Conservation (phyloP, 768 basidiomycete species). For the Tricholoma furcatifolium region DNA sequence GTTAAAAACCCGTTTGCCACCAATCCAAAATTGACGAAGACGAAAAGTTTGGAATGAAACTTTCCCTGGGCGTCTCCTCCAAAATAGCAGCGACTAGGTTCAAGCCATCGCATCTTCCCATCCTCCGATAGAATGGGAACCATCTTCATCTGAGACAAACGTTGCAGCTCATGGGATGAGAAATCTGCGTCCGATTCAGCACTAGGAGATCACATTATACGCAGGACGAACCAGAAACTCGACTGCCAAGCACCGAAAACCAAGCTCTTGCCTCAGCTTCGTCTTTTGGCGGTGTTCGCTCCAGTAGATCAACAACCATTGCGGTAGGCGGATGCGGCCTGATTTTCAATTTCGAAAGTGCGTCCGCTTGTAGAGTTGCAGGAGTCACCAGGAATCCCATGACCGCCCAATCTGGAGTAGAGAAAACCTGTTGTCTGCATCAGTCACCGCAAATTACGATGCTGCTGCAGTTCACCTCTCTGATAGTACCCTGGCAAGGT, state of each 20-base stretch:
- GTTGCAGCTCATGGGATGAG: constrained; percentile 48
- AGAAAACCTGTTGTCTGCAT: constrained; percentile 56
- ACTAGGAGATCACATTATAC: not conserved
- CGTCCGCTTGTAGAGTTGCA: constrained; percentile 48
- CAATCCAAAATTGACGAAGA: constrained; percentile 85
- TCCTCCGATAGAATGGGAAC: constrained; percentile 54
- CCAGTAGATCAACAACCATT: constrained; percentile 57
- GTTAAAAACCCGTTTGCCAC: constrained; percentile 81
- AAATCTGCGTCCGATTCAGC: constrained; percentile 46
- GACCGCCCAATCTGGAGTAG: constrained; percentile 59
- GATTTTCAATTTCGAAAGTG: constrained; percentile 63
- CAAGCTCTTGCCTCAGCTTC: constrained; percentile 55
- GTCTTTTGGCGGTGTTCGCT: constrained; percentile 56
- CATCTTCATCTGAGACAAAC: constrained; percentile 58
- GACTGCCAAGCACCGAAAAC: constrained; percentile 68
- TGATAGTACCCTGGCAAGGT: constrained; percentile 56
- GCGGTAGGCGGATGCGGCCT: constrained; percentile 64
- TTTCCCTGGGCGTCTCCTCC: constrained; percentile 48
- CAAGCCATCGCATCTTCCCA: constrained; percentile 43
- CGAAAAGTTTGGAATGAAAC: constrained; percentile 80
- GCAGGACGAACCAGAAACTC: constrained; percentile 50
- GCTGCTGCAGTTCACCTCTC: constrained; percentile 49
- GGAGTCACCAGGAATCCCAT: constrained; percentile 79
- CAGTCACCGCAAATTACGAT: not conserved
- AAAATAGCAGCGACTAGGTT: constrained; percentile 72